These are phyloP conservation scores for Danielia oregonensis DNA, from an alignment of 805 yeast genomes.

Conservation along the genomic window DNA sequence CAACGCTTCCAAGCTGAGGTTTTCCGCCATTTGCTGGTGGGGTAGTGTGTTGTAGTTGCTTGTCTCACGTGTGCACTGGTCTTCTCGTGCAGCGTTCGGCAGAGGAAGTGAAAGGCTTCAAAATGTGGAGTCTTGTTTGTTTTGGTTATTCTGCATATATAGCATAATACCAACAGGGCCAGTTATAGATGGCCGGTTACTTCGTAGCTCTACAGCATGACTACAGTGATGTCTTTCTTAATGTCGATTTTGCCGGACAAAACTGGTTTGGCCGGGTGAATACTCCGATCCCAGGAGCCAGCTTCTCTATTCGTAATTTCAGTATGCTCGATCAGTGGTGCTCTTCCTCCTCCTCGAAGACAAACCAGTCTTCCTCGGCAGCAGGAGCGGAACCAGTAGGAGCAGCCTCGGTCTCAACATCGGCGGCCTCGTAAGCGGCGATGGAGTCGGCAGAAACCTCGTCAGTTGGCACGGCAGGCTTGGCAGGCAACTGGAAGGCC, in stretches of 20 bases:
- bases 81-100: too few relatives aligned
- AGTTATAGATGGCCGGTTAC: too few relatives aligned
- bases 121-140: too few relatives aligned
- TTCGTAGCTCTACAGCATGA: too few relatives aligned
- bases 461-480: conserved; percentile 70
- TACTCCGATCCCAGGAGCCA: background rate
- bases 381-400: conserved; percentile 39
- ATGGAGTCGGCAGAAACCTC: conserved; percentile 71
- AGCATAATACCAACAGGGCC: too few relatives aligned
- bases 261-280: background rate
- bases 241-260: background rate
- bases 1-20: conserved; percentile 30
- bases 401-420: conserved; percentile 62
- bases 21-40: conserved; percentile 12
- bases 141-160: too few relatives aligned
- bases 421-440: conserved; percentile 61
- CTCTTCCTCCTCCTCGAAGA: conserved; percentile 66
- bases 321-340: conserved; percentile 37
- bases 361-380: conserved; percentile 74
- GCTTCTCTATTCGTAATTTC: background rate
- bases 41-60: too few relatives aligned
- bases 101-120: too few relatives aligned
- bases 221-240: too few relatives aligned
- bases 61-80: too few relatives aligned
- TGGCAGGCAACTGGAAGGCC: conserved; percentile 77